These are phyloP conservation scores for Prunus yedoensis DNA, from an alignment of 331 rosid species.

Conservation along the genomic window DNA sequence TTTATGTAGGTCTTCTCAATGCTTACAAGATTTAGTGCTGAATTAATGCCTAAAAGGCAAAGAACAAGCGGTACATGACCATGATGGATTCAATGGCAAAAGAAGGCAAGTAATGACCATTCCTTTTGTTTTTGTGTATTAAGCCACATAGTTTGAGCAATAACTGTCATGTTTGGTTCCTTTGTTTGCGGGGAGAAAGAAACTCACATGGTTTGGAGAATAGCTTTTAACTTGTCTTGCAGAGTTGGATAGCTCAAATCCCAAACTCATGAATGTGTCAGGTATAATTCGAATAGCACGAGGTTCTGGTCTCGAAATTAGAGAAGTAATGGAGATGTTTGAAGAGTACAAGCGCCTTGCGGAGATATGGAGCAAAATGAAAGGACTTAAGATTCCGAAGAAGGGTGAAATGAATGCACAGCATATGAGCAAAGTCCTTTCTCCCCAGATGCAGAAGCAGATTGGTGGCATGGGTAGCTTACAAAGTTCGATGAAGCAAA, in stretches of 20 bases:
- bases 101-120: constrained; percentile 47
- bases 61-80: constrained; percentile 85
- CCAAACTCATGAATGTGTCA: constrained; percentile 68
- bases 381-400: constrained; percentile 75
- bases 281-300: constrained; percentile 72
- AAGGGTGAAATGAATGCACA: constrained; percentile 68
- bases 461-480: constrained; percentile 19
- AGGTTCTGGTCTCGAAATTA: constrained; percentile 67
- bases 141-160: constrained; percentile 6
- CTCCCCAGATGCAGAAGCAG: constrained; percentile 33
- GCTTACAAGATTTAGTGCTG: constrained; percentile 54
- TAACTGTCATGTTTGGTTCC: not conserved
- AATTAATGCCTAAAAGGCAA: constrained; percentile 50
- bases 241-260: constrained; percentile 81
- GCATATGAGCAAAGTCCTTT: too few relatives aligned
- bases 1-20: constrained; percentile 54
- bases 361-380: constrained; percentile 68
- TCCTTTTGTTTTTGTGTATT: constrained; percentile 2
- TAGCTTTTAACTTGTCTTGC: constrained; percentile 26
- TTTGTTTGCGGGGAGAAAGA: not conserved
- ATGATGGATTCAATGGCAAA: constrained; percentile 82
- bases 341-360: constrained; percentile 74
- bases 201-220: not conserved
- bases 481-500: not conserved
- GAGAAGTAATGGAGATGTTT: constrained; percentile 70